These are phyloP conservation scores for Rhodotorula kratochvilovae DNA, from an alignment of 768 basidiomycete species.

Conservation along the genomic window DNA sequence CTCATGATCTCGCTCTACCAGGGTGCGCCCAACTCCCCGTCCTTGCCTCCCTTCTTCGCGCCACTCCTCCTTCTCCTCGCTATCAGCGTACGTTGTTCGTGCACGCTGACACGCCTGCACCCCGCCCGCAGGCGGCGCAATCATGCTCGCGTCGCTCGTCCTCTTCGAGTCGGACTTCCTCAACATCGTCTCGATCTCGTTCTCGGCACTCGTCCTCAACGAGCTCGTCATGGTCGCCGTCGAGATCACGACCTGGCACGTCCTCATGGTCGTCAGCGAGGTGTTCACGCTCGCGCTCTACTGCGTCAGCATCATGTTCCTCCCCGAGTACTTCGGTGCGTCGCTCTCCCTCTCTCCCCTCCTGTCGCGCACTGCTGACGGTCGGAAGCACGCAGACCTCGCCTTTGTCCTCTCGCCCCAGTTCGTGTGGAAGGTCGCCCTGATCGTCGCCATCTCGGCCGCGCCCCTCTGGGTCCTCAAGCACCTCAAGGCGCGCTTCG, in stretches of 20 bases:
- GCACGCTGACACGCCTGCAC: background rate
- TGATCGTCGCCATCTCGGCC: conserved; percentile 90
- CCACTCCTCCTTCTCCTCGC: too few relatives aligned
- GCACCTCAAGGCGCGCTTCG: conserved; percentile 72
- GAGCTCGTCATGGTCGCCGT: conserved; percentile 98
- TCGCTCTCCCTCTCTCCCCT: background rate
- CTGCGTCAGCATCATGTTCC: conserved; percentile 80
- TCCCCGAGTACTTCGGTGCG: conserved; percentile 96
- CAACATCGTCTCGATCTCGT: conserved; percentile 97
- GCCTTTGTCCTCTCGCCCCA: conserved; percentile 80
- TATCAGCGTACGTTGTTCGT: too few relatives aligned
- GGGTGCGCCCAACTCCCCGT: conserved; percentile 54
- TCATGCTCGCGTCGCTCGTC: conserved; percentile 95
- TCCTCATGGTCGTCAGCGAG: conserved; percentile 90
- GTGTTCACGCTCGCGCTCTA: conserved; percentile 84
- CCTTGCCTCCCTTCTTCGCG: background rate
- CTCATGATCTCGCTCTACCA: conserved; percentile 96
- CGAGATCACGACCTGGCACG: conserved; percentile 97
- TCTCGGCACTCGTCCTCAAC: conserved; percentile 89
- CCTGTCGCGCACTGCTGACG: background rate
- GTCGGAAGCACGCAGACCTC: conserved; percentile 59
- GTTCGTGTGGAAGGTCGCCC: conserved; percentile 90
- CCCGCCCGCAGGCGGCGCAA: conserved; percentile 68
- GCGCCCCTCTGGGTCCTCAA: conserved; percentile 89
- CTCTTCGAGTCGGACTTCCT: conserved; percentile 96